Percentiles rank a stretch among this genome's conserved stretches.
These are phyloP conservation scores for Pseudonectria buxi DNA, from an alignment of 2,329 filamentous ascomycete genomes.

Conservation along the genomic window DNA sequence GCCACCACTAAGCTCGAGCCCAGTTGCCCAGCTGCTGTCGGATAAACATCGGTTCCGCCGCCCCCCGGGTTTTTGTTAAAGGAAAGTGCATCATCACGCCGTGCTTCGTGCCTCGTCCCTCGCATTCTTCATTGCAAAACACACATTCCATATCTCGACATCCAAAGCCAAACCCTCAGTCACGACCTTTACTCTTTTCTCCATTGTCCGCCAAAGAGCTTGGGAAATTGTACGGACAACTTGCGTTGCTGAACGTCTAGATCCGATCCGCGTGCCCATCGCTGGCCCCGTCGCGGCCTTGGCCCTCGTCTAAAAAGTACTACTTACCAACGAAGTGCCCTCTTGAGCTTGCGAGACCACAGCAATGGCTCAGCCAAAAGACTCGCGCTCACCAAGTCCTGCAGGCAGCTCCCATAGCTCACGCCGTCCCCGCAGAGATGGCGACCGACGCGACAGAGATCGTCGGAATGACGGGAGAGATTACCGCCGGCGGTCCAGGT, in stretches of 20 bases:
- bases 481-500: conserved; percentile 50
- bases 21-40: conserved; percentile 12
- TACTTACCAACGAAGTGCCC: conserved; percentile 33
- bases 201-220: too few relatives aligned
- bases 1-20: conserved; percentile 10
- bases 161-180: conserved; percentile 6
- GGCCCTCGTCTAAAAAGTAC: conserved; percentile 27
- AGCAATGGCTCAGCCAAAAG: conserved; percentile 57
- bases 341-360: conserved; percentile 36
- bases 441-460: conserved; percentile 49
- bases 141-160: too few relatives aligned
- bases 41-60: conserved; percentile 10
- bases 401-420: conserved; percentile 76
- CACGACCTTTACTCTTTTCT: conserved; percentile 3
- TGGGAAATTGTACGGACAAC: too few relatives aligned
- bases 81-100: conserved; percentile 6
- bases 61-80: conserved; percentile 8
- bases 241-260: neutral
- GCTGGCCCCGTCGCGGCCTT: conserved; percentile 16
- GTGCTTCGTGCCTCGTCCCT: conserved; percentile 1
- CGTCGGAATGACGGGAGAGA: conserved; percentile 45
- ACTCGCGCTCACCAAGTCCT: conserved; percentile 85
- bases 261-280: conserved; percentile 7
- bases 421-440: conserved; percentile 59
- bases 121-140: neutral